Conservation (phyloP, 2,329 filamentous ascomycete species). For the Microsporum ferrugineum region DNA sequence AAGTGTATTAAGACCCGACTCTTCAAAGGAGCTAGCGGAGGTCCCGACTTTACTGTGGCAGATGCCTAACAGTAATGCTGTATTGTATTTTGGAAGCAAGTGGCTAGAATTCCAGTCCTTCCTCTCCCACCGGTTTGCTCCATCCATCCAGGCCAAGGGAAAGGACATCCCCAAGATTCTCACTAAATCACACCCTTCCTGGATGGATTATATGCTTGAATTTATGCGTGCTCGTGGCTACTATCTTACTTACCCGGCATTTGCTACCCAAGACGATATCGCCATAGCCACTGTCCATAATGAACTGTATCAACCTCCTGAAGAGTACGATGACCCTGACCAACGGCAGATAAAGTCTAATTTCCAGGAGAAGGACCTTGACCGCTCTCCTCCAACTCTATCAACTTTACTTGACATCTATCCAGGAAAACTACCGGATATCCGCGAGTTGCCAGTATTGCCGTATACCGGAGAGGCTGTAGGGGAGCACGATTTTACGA, state of each 20-base stretch:
- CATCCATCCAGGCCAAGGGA: constrained; percentile 11
- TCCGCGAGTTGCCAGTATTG: constrained; percentile 47
- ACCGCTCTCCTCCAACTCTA: constrained; percentile 29
- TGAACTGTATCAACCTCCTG: constrained; percentile 61
- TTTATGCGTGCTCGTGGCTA: constrained; percentile 68
- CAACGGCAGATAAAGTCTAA: not conserved
- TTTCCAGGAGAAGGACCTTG: constrained; percentile 19
- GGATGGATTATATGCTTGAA: constrained; percentile 67
- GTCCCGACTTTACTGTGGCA: constrained; percentile 68
- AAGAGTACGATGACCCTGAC: constrained; percentile 43
- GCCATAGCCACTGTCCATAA: constrained; percentile 63
- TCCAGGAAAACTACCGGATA: constrained; percentile 39
- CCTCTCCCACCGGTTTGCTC: constrained; percentile 50
- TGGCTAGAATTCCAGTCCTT: constrained; percentile 82
- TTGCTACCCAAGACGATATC: constrained; percentile 34
- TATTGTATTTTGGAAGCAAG: constrained; percentile 69
- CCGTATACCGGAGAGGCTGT: constrained; percentile 51
- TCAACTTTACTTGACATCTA: constrained; percentile 39
- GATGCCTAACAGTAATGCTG: constrained; percentile 68
- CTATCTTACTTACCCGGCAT: constrained; percentile 64
- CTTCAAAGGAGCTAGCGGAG: constrained; percentile 16
- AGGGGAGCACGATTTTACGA: constrained; percentile 24
- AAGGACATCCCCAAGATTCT: constrained; percentile 41
- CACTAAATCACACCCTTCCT: constrained; percentile 59
- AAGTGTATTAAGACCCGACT: constrained; percentile 1